A percentile compares a stretch with the other conserved stretches of the same genome.
Evolutionary conservation across 805 yeast genomes (phyloP).

Genomic region (Pachysolen tannophilus): DNA sequence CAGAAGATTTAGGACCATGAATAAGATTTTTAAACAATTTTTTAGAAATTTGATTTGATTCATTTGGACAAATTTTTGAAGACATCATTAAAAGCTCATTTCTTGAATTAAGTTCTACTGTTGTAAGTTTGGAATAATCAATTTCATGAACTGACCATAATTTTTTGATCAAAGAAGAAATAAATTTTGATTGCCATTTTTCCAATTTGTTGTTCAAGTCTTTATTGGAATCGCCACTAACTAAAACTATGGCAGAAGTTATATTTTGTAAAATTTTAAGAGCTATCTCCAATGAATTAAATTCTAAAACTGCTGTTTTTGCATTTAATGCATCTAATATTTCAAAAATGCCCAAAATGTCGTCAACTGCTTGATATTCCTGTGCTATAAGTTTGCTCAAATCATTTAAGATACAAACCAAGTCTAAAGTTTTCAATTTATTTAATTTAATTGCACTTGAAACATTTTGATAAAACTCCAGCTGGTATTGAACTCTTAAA

Average conservation of each 20-base stretch:
- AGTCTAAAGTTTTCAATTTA: constrained; percentile 22
- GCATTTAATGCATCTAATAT: constrained; percentile 22
- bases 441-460: constrained; percentile 13
- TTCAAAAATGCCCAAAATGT: constrained; percentile 23
- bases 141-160: constrained; percentile 26
- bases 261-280: constrained; percentile 26
- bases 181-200: constrained; percentile 1
- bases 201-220: constrained; percentile 3
- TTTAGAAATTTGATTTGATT: constrained; percentile 25
- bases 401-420: constrained; percentile 29
- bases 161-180: constrained; percentile 18
- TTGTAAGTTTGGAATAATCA: constrained; percentile 15
- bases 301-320: constrained; percentile 19
- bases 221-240: constrained; percentile 5
- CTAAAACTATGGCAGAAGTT: constrained; percentile 19
- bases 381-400: constrained; percentile 30
- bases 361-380: constrained; percentile 19
- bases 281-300: constrained; percentile 26
- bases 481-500: constrained; percentile 37
- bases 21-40: constrained; percentile 38
- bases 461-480: constrained; percentile 18
- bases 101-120: constrained; percentile 35
- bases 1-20: constrained; percentile 42
- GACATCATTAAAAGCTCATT: constrained; percentile 35
- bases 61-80: constrained; percentile 15